These are phyloP conservation scores for Ambrosiella cleistominuta DNA, from an alignment of 2,329 filamentous ascomycete species.

Conservation along the genomic window DNA sequence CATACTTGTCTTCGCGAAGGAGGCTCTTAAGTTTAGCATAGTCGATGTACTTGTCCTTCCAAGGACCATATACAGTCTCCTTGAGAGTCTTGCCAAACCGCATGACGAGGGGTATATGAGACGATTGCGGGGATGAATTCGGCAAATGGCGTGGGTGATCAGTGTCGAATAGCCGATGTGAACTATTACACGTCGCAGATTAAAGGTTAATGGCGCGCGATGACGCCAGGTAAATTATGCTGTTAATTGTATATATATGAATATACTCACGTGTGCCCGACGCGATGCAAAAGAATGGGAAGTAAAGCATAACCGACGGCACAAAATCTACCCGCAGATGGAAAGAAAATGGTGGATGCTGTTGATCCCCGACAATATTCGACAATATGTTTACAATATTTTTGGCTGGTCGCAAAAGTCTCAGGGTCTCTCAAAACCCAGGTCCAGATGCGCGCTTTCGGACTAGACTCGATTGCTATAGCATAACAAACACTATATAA, in stretches of 20 bases:
- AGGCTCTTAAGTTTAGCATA: slow-evolving; percentile 85
- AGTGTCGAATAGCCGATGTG: background rate
- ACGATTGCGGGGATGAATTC: background rate
- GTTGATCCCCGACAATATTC: background rate
- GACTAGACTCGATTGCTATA: background rate
- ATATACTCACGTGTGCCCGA: background rate
- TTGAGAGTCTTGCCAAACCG: slow-evolving; percentile 82
- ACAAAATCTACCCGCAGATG: background rate
- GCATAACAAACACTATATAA: background rate
- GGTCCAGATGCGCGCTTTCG: background rate
- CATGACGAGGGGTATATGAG: slow-evolving; percentile 35
- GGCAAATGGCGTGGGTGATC: background rate
- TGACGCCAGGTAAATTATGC: background rate
- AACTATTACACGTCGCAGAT: background rate
- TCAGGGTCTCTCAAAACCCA: background rate
- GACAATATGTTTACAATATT: too few species aligned
- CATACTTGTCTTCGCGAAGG: slow-evolving; percentile 54
- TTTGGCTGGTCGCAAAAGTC: background rate
- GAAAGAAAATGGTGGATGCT: background rate
- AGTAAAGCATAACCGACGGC: too few species aligned
- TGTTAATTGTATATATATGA: too few species aligned
- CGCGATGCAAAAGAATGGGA: too few species aligned
- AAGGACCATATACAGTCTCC: slow-evolving; percentile 64
- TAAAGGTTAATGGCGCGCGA: background rate
- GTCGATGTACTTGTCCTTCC: slow-evolving; percentile 89